Base-by-base conservation (phyloP, 768 basidiomycete genomes). In the Lactarius quietus region DNA sequence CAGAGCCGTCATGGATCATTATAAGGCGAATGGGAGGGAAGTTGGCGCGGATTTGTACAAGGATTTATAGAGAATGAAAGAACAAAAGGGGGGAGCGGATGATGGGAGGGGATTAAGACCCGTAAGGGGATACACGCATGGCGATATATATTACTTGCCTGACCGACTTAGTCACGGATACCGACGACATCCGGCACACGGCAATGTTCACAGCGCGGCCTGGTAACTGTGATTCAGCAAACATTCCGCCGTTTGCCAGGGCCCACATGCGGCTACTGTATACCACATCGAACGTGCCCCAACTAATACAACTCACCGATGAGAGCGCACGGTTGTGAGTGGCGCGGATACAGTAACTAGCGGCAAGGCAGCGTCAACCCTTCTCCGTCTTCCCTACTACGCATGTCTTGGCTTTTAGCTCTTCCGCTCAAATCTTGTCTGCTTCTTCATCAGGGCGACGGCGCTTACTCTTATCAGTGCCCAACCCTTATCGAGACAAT, bases 1-100 rank as follows among this genome's bases (percentile, higher is more conserved):
- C n/a, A 29, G 57, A 28, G 51, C 53, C 59, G 35, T 70, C 69
- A 54, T 69, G 64, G 53, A 62, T 33, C 69, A 70, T 70, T 38
- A 15, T 23, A 1, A 43, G 12, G 18, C 29, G 31, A 18, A 29
- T 26, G n/a, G n/a, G 41, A 48, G 28, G 56, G n/a, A n/a, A 59
- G 45, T 20, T 2, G 10, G 36, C 7, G 23, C 18, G 29, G 59
- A 38, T 35, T 1, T 45, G 29, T 26, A 31, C 18, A 35, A 28
- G 35, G 12, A 23, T 5, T 51, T 26, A 28, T 9, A 41, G 6
- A 41, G 39, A 26, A 59, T 18, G 39, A 23, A 33, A 18, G n/a
- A 56, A 33, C 23, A 20, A 33, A 59, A 1, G 36, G 35, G 54
- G 36, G 39, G 28, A 4, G 41, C 53, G 43, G 51, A 29, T 57